Base-by-base conservation (phyloP, 352 stramenopile species). In the Globisporangium solare region DNA sequence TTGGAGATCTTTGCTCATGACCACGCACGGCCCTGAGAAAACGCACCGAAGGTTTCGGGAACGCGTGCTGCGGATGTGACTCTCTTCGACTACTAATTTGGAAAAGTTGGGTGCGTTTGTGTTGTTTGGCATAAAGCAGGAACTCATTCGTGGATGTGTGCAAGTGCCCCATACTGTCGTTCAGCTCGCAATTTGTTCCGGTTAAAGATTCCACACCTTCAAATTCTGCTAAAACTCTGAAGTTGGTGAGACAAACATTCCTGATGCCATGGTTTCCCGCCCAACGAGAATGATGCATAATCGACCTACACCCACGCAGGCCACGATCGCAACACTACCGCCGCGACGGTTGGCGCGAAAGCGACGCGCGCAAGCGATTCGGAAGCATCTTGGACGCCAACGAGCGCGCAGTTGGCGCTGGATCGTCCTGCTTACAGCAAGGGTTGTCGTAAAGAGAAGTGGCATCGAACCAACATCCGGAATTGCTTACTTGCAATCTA, bases 11-110 rank as follows among this genome's bases (percentile, higher is more conserved):
- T 21, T 13, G 18, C 40, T 18, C 0, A 3, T 35, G 27, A 35
- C 27, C 27, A 35, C 4, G 21, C 27, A 35, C 4, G 21, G 13
- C 14, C 18, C 40, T 24, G 31, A 12, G 47, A 39, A 32, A 51
- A 32, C 49, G 22, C 49, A 55, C 21, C 12, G 51, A 56, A 56
- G 15, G 6, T 48, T 56, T 48, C 51, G 10, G 51, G 51, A 56
- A 56, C 35, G 51, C 17, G 31, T 40, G 51, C 17, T 43, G 39
- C 5, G 39, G 39, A 35, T 43, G 39, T 6, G 5, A 13, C 11
- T 7, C 21, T 35, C 2, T 27, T 27, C 2, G 24, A 5, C 5
- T 27, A 5, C 2, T 27, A 27, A 27, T 27, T 27, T 27, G 24
- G 24, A 2, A 27, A 5, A 5, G 24, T 27, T 5, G 24, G 24